Conservation (phyloP, 805 yeast species). For the Tetrapisispora taiwanensis region DNA sequence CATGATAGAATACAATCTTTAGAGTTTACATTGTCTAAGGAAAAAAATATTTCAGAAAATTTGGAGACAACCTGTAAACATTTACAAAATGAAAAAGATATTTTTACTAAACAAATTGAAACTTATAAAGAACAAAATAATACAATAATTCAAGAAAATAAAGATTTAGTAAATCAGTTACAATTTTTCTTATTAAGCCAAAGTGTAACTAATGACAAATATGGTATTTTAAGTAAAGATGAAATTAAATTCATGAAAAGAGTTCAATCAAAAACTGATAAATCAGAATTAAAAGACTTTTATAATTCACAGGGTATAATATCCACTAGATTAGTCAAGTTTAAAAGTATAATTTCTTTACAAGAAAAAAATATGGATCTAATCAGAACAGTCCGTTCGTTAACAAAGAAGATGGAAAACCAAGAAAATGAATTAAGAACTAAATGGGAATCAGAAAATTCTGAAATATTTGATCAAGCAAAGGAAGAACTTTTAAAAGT, state of each 20-base stretch:
- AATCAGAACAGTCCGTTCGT: conserved; percentile 43
- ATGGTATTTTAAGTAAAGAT: conserved; percentile 37
- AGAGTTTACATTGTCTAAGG: neutral
- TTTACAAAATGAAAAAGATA: conserved; percentile 18
- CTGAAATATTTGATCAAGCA: conserved; percentile 48
- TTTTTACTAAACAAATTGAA: conserved; percentile 9
- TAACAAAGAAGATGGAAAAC: conserved; percentile 59
- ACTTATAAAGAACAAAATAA: conserved; percentile 29
- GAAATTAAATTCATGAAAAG: conserved; percentile 56
- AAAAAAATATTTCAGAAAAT: neutral
- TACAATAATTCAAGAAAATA: conserved; percentile 42
- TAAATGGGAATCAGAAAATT: conserved; percentile 12
- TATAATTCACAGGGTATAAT: conserved; percentile 63
- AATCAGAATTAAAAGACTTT: conserved; percentile 3
- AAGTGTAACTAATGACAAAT: conserved; percentile 42
- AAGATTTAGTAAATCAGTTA: conserved; percentile 71
- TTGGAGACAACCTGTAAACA: conserved; percentile 15
- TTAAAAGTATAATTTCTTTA: conserved; percentile 55
- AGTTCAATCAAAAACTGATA: conserved; percentile 29
- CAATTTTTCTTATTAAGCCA: conserved; percentile 61
- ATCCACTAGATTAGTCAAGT: conserved; percentile 60
- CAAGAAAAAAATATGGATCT: conserved; percentile 67
- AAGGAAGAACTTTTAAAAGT: conserved; percentile 56
- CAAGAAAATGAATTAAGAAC: conserved; percentile 34
- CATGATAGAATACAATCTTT: neutral